Evolutionary conservation across 805 yeast species (phyloP).

Genomic region (Kazachstania viticola): DNA sequence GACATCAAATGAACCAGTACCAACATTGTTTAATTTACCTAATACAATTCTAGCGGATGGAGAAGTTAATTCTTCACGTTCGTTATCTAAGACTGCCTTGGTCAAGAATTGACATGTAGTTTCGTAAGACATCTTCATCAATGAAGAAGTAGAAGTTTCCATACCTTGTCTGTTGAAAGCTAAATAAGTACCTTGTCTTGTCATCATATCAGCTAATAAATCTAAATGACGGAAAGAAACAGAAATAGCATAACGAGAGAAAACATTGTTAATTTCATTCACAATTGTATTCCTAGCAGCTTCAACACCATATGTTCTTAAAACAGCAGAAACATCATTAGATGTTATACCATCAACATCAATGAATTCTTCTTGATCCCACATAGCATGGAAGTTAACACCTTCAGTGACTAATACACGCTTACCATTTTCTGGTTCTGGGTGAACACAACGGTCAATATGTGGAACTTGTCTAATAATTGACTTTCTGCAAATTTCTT

Average conservation of each 20-base stretch:
- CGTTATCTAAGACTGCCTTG: slow-evolving; percentile 89
- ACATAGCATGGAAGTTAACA: slow-evolving; percentile 93
- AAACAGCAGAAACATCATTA: slow-evolving; percentile 85
- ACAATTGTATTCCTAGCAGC: slow-evolving; percentile 98
- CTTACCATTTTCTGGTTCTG: slow-evolving; percentile 55
- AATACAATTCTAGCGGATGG: slow-evolving; percentile 91
- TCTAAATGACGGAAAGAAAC: slow-evolving; percentile 92
- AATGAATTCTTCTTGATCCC: slow-evolving; percentile 92
- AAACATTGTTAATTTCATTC: slow-evolving; percentile 88
- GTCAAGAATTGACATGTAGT: slow-evolving; percentile 96
- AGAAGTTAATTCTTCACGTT: slow-evolving; percentile 73
- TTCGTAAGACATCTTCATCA: slow-evolving; percentile 98
- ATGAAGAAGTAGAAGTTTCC: slow-evolving; percentile 87
- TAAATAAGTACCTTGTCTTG: slow-evolving; percentile 92
- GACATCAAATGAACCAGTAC: slow-evolving; percentile 93
- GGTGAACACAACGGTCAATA: slow-evolving; percentile 89
- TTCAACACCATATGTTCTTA: slow-evolving; percentile 92
- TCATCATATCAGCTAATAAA: slow-evolving; percentile 97
- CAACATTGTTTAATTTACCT: slow-evolving; percentile 84
- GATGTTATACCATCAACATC: slow-evolving; percentile 83
- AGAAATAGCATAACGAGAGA: slow-evolving; percentile 89
- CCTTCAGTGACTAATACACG: slow-evolving; percentile 91
- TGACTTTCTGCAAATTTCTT: slow-evolving; percentile 76
- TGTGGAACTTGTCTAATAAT: slow-evolving; percentile 87
- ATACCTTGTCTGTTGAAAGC: slow-evolving; percentile 98